Evolutionary conservation across 2,329 filamentous ascomycete genomes (phyloP).

Genomic region (Colletotrichum spinosum): DNA sequence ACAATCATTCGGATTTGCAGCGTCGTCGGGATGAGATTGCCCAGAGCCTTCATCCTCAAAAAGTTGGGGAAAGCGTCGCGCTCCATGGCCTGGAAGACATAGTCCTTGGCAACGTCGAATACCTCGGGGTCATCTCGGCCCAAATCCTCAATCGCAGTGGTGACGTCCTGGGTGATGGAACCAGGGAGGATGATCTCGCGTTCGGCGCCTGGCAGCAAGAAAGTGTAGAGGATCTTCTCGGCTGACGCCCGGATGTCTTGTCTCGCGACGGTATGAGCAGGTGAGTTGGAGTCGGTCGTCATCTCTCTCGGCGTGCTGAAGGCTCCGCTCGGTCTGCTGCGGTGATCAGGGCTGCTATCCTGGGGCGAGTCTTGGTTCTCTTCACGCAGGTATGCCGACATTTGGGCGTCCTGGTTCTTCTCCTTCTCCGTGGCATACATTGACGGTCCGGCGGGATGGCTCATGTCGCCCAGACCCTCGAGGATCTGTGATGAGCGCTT

Average conservation of each 20-base stretch:
- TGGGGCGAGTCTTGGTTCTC: slow-evolving; percentile 67
- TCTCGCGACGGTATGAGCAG: slow-evolving; percentile 84
- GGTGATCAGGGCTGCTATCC: slow-evolving; percentile 59
- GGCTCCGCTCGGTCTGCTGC: slow-evolving; percentile 63
- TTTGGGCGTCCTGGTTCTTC: slow-evolving; percentile 85
- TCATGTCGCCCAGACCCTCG: slow-evolving; percentile 77
- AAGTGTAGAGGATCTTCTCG: slow-evolving; percentile 99
- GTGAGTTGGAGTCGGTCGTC: slow-evolving; percentile 83
- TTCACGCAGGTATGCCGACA: slow-evolving; percentile 89
- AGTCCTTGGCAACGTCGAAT: slow-evolving; percentile 97
- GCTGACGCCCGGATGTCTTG: slow-evolving; percentile 93
- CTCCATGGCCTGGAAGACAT: slow-evolving; percentile 99
- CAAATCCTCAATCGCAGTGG: slow-evolving; percentile 87
- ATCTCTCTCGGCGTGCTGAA: slow-evolving; percentile 71
- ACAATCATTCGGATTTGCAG: slow-evolving; percentile 87
- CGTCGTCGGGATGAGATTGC: slow-evolving; percentile 93
- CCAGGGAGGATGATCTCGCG: slow-evolving; percentile 94
- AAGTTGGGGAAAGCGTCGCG: slow-evolving; percentile 99
- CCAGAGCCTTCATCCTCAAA: slow-evolving; percentile 91
- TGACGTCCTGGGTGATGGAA: slow-evolving; percentile 87
- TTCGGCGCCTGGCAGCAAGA: slow-evolving; percentile 92
- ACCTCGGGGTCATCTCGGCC: slow-evolving; percentile 96
- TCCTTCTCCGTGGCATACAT: slow-evolving; percentile 77
- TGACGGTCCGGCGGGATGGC: slow-evolving; percentile 67
- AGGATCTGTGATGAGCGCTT: slow-evolving; percentile 87